Conservation (phyloP, 2,329 filamentous ascomycete species). For the Curvularia hawaiiensis region DNA sequence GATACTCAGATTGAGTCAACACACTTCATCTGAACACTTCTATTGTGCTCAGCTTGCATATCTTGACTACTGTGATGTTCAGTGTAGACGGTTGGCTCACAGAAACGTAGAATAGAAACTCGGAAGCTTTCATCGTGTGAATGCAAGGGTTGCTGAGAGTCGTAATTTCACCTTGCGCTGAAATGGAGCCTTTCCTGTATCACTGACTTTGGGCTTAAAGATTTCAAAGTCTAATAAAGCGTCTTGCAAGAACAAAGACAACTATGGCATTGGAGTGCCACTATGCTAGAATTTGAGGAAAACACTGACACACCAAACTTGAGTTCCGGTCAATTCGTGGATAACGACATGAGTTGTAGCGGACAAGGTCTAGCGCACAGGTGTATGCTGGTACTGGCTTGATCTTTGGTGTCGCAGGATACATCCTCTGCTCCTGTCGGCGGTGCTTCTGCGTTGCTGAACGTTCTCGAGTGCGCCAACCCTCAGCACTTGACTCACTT, state of each 20-base stretch:
- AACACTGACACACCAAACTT: not conserved
- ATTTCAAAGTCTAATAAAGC: too few relatives aligned
- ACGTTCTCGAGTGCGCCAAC: not conserved
- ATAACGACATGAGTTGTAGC: not conserved
- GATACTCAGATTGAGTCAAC: not conserved
- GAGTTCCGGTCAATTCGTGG: not conserved
- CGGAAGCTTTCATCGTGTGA: too few relatives aligned
- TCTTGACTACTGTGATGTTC: too few relatives aligned
- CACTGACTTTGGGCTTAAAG: too few relatives aligned
- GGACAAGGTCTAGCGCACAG: not conserved
- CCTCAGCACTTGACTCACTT: not conserved
- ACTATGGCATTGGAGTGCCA: not conserved
- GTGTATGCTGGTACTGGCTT: not conserved
- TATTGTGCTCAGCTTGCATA: too few relatives aligned
- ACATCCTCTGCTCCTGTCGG: not conserved
- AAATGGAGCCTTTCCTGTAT: too few relatives aligned
- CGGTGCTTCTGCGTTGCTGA: not conserved
- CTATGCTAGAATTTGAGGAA: not conserved
- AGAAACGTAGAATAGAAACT: too few relatives aligned
- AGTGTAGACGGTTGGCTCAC: too few relatives aligned
- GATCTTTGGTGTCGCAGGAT: not conserved
- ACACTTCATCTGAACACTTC: too few relatives aligned
- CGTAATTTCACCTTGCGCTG: too few relatives aligned
- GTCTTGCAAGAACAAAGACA: too few relatives aligned
- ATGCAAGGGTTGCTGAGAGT: too few relatives aligned